Conservation (phyloP, 768 basidiomycete genomes). For the Lentinus tigrinus region DNA sequence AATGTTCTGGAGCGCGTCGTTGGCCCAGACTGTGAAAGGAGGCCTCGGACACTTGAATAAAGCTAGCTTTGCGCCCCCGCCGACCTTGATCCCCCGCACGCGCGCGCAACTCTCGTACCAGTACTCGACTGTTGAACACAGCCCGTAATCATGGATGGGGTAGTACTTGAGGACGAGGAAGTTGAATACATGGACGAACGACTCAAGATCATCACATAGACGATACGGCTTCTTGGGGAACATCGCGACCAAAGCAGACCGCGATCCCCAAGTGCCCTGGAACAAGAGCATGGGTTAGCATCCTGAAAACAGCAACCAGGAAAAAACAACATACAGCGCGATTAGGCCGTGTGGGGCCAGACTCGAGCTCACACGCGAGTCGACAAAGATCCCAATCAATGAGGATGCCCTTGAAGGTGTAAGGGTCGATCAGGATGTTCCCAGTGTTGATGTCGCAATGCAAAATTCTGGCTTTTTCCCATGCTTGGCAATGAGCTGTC, state of each 20-base stretch:
- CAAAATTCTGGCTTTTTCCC: background rate
- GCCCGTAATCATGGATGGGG: too few relatives aligned
- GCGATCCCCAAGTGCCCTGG: background rate
- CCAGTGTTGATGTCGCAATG: background rate
- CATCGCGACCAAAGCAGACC: background rate
- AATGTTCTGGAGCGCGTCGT: too few relatives aligned
- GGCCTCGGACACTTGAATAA: too few relatives aligned
- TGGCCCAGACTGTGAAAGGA: too few relatives aligned
- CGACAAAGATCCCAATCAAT: background rate
- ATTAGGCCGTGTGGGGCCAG: background rate
- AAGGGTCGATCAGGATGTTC: background rate
- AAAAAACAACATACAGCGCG: background rate
- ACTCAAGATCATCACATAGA: slow-evolving; percentile 7
- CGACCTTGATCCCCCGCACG: too few relatives aligned
- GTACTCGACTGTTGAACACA: too few relatives aligned
- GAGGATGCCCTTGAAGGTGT: background rate
- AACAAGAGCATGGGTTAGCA: background rate
- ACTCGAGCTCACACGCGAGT: background rate
- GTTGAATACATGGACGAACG: slow-evolving; percentile 4
- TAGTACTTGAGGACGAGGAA: background rate
- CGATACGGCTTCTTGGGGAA: background rate
- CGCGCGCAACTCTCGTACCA: too few relatives aligned
- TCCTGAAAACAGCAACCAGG: background rate
- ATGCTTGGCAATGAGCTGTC: background rate
- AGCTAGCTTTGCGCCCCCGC: too few relatives aligned